Base-by-base conservation (phyloP, 129 eudicot species). In the Ambrosia artemisiifolia region DNA sequence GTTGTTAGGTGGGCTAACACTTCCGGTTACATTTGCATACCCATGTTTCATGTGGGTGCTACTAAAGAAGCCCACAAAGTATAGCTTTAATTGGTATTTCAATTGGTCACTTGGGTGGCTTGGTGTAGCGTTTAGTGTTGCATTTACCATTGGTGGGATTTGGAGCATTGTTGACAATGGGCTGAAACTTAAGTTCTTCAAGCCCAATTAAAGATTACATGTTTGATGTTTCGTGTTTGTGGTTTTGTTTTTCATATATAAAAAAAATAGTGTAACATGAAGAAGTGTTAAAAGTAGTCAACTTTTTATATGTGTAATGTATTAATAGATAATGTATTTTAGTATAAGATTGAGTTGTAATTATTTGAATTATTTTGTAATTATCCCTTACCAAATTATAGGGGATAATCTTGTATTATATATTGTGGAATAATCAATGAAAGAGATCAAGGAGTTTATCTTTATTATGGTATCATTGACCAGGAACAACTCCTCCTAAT, bases 31-130 rank as follows among this genome's bases (percentile, higher is more conserved):
- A 4, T 90, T 94, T 73, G 98, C 98, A 3, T 94, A 94, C 82
- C 98, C 98, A 14, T 94, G 98, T 74, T 90, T 94, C 89, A 94
- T 94, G 98, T 90, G 96, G 98, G 97, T 88, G 63, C 75, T 94
- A 33, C 85, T 94, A 16, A 94, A 94, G 72, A 86, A 78, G 83
- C 97, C 97, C 3, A 59, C 87, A 9, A 90, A 85, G 74, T 84
- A 78, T 73, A 90, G 93, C 79, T 85, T 86, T 71, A 88, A 79
- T 38, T 94, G 98, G 98, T 94, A 94, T 65, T 88, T 90, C 44
- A 82, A 94, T 77, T 94, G 93, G 98, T 77, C 80, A 43, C 80
- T 94, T 8, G 98, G 98, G 53, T 94, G 98, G 96, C 73, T 90
- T 32, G 98, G 98, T 4, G 80, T 94, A 35, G 96, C 85, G 38